A percentile compares a stretch with the other conserved stretches of the same genome.
Evolutionary conservation across 2,329 filamentous ascomycete genomes (phyloP).

Genomic region (Ophiocordyceps robertsii): DNA sequence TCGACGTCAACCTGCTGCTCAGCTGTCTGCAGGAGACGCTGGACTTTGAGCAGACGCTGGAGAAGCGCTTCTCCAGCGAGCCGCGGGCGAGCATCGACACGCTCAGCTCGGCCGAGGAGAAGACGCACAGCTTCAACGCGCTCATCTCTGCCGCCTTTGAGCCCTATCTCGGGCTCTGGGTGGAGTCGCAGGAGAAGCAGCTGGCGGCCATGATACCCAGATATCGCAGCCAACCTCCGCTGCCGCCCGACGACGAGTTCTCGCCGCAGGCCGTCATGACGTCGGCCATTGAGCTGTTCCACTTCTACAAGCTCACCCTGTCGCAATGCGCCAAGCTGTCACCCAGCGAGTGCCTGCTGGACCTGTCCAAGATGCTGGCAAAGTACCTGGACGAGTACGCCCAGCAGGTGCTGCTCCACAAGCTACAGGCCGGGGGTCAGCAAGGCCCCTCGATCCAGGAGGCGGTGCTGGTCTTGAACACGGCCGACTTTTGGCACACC

Average conservation of each 20-base stretch:
- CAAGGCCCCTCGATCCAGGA: constrained; percentile 52
- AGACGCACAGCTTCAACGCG: constrained; percentile 67
- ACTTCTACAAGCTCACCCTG: constrained; percentile 86
- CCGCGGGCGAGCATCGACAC: constrained; percentile 81
- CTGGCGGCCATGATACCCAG: constrained; percentile 72
- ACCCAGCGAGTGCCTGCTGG: constrained; percentile 73
- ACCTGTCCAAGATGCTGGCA: constrained; percentile 72
- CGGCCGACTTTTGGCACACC: constrained; percentile 91
- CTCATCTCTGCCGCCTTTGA: constrained; percentile 95
- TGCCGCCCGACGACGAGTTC: constrained; percentile 82
- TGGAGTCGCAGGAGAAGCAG: constrained; percentile 88
- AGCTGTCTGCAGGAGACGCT: constrained; percentile 89
- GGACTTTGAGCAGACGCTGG: constrained; percentile 88
- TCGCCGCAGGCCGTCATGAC: constrained; percentile 77
- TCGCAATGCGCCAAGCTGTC: constrained; percentile 95
- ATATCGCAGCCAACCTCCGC: constrained; percentile 71
- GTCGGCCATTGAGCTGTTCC: constrained; percentile 92
- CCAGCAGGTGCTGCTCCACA: constrained; percentile 74
- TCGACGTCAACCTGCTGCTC: constrained; percentile 81
- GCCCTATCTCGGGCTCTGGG: constrained; percentile 92
- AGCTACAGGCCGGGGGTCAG: constrained; percentile 43
- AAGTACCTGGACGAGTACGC: constrained; percentile 94
- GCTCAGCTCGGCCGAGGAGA: constrained; percentile 64
- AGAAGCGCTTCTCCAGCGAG: constrained; percentile 65
- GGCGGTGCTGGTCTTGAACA: constrained; percentile 79